Base-by-base conservation (phyloP, 129 eudicot genomes). In the Ambrosia artemisiifolia region DNA sequence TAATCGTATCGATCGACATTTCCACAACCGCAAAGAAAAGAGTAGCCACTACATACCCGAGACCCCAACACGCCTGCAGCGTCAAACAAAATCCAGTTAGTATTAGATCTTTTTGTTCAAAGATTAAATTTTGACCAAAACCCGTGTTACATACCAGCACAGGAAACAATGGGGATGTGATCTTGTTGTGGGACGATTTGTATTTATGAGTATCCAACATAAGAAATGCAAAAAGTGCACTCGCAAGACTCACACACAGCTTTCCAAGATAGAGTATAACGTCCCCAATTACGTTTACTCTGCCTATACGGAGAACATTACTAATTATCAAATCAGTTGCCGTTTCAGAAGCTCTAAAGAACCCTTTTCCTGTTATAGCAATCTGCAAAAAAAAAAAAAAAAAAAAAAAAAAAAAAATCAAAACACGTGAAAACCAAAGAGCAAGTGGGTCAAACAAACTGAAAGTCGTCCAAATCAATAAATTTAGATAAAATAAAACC, bases 21-120 rank as follows among this genome's bases (percentile, higher is more conserved):
- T 92, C 98, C 69, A 92, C 96, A 63, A 92, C 98, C n/a, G 83
- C 88, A 60, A 92, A 92, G 84, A 92, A 92, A 44, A 92, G 87
- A n/a, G 87, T 87, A 5, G 98, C 96, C 13, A 92, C 96, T 1
- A 92, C 76, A 51, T 93, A 93, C 4, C 95, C 98, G 13, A 93
- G 79, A 34, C 85, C 84, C 96, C 95, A 89, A 66, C 95, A 89
- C 44, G 81, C 87, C 98, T 93, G 88, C 76, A 75, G 19, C 1
- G 50, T 47, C 43, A 14, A 47, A 49, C 36, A 8, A 19, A 48
- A 33, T 11, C 36, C 18, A 1, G 24, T 53, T 54, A 53, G 34
- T 3, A 9, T 50, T 50, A 19, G 10, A 50, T 42, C 35, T 16
- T 50, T 50, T 50, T 50, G 56, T 50, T 17, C 56, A 50, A 50